Base-by-base conservation (phyloP, 352 stramenopile species). In the Phytophthora nicotianae region DNA sequence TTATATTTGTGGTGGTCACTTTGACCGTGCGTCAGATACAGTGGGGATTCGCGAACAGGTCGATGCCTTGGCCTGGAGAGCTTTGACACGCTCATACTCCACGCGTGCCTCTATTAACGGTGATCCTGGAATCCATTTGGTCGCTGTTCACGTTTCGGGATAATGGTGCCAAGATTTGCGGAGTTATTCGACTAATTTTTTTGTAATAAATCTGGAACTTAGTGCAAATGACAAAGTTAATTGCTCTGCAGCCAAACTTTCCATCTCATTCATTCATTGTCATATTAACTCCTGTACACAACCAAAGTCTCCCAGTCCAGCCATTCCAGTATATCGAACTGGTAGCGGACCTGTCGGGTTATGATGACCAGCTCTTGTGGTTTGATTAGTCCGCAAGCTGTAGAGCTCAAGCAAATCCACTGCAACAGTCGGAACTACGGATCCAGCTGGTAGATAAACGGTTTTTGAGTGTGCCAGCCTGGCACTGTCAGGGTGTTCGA, bases 401-500 rank as follows among this genome's bases (percentile, higher is more conserved):
- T n/a, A 38, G 32, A 38, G 32, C 8, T n/a, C 32, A 38, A 38
- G 32, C 32, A 38, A 35, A 35, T 35, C 29, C 29, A 35, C 9
- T 9, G 29, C 32, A 38, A 38, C 32, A 38, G 32, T 13, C 37
- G 2, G 21, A 35, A 23, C 13, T 35, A 16, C 21, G 21, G 21
- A 50, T 49, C 19, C 37, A 43, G 37, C 37, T 43, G 37, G 37
- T 43, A 23, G 16, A 43, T 43, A n/a, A n/a, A 5, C 32, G 9
- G 9, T 38, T 8, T 38, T 8, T 38, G 32, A 38, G 32, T 43
- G 37, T n/a, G 37, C 11, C 33, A 19, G n/a, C n/a, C n/a, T n/a
- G n/a, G n/a, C n/a, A n/a, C n/a, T n/a, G n/a, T n/a, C n/a, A 29
- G 27, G 5, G 5, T 33, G 27, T 33, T 33, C 27, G 8, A 33